These are phyloP conservation scores for Cadophora sp. DNA, from an alignment of 2,329 filamentous ascomycete species.

Conservation along the genomic window DNA sequence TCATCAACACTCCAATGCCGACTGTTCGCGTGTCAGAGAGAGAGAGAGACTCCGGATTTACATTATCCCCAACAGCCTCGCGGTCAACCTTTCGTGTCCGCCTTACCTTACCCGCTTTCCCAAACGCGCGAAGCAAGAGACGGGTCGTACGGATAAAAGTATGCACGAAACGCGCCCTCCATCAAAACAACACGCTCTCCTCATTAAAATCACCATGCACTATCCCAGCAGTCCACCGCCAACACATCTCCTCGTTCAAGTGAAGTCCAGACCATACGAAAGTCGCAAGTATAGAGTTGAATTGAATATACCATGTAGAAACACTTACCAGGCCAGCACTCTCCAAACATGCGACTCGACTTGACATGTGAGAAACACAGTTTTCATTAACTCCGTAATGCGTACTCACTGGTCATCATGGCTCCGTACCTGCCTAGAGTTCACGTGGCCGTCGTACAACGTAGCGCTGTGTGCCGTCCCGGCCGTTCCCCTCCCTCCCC, in stretches of 20 bases:
- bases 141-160: slow-evolving; percentile 1
- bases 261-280: not conserved
- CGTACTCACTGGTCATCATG: not conserved
- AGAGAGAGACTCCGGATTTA: no score
- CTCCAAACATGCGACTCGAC: not conserved
- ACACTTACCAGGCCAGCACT: not conserved
- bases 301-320: not conserved
- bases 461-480: not conserved
- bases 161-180: slow-evolving; percentile 6
- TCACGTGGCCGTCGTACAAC: not conserved
- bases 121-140: slow-evolving; percentile 7
- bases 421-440: slow-evolving; percentile 6
- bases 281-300: not conserved
- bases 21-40: not conserved
- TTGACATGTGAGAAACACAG: not conserved
- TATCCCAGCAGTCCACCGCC: no score
- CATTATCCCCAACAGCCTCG: not conserved
- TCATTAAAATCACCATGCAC: not conserved
- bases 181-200: slow-evolving; percentile 6
- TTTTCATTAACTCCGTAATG: slow-evolving; percentile 8
- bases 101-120: not conserved
- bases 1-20: not conserved
- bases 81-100: not conserved
- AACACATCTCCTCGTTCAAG: not conserved
- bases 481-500: not conserved